A percentile compares a stretch with the other conserved stretches of the same genome.
These are phyloP conservation scores for Tubosaeta brunneosetosa DNA, from an alignment of 768 basidiomycete species.

Conservation along the genomic window DNA sequence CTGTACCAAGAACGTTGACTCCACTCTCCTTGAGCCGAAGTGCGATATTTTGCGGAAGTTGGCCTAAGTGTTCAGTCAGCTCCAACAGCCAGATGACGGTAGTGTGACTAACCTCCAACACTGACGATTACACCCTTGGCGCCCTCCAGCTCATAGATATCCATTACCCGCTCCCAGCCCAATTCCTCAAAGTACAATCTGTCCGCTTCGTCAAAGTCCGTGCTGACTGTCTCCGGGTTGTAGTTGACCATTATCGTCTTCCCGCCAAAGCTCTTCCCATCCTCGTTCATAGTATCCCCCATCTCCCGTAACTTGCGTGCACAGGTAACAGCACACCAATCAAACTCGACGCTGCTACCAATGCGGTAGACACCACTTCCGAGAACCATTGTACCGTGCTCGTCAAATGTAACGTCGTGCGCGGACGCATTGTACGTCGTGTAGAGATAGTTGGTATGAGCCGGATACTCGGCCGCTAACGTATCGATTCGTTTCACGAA, in stretches of 20 bases:
- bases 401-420: conserved; percentile 93
- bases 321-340: conserved; percentile 99
- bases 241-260: conserved; percentile 99
- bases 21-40: conserved; percentile 87
- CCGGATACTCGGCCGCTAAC: conserved; percentile 96
- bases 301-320: conserved; percentile 87
- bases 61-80: conserved; percentile 48
- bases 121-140: conserved; percentile 94
- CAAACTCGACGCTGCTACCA: conserved; percentile 97
- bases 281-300: conserved; percentile 40
- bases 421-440: conserved; percentile 97
- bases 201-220: conserved; percentile 99
- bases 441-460: conserved; percentile 98
- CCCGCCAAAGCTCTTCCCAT: conserved; percentile 35
- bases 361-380: conserved; percentile 98
- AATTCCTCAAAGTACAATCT: conserved; percentile 98
- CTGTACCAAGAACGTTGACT: conserved; percentile 93
- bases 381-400: conserved; percentile 98
- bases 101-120: conserved; percentile 74
- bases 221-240: conserved; percentile 98
- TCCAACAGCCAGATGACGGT: background rate
- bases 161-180: conserved; percentile 98
- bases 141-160: conserved; percentile 95
- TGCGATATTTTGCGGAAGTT: conserved; percentile 98
- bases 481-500: conserved; percentile 99